These are phyloP conservation scores for Aspergillus persii DNA, from an alignment of 2,329 filamentous ascomycete genomes.

Conservation along the genomic window DNA sequence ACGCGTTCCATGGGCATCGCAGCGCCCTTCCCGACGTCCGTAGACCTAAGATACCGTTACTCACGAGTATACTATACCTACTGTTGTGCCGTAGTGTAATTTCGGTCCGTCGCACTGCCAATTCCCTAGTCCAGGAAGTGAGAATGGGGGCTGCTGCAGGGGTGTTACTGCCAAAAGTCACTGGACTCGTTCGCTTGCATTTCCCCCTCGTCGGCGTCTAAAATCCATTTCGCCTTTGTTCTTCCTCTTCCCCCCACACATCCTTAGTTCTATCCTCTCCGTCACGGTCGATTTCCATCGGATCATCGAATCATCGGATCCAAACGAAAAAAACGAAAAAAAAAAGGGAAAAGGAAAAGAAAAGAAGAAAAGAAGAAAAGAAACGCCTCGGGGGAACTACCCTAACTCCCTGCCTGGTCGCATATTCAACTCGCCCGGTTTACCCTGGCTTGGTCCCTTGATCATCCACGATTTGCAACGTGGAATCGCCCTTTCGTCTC, in stretches of 20 bases:
- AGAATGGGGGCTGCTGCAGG: neutral
- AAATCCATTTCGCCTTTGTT: neutral
- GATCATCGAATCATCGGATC: too few species aligned
- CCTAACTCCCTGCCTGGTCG: neutral
- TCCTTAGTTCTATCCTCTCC: neutral
- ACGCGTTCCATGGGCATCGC: too few species aligned
- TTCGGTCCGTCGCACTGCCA: too few species aligned
- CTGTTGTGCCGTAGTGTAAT: too few species aligned
- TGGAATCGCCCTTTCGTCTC: constrained; percentile 15
- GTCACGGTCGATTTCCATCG: neutral
- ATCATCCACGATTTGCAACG: constrained; percentile 14
- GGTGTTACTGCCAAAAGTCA: neutral
- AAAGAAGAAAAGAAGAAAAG: neutral
- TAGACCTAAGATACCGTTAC: too few species aligned
- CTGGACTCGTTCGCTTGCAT: neutral
- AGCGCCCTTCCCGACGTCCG: too few species aligned
- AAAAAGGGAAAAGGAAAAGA: neutral
- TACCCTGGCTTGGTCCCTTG: neutral
- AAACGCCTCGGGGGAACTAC: neutral
- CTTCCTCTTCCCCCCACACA: neutral
- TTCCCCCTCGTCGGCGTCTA: neutral
- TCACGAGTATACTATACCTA: too few species aligned
- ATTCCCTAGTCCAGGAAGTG: too few species aligned
- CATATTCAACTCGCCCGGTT: neutral
- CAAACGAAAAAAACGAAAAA: too few species aligned